Evolutionary conservation across 2,329 filamentous ascomycete species (phyloP), one percentile per base, ranked within the genome.

Genomic region (Knoxdaviesia proteae): DNA sequence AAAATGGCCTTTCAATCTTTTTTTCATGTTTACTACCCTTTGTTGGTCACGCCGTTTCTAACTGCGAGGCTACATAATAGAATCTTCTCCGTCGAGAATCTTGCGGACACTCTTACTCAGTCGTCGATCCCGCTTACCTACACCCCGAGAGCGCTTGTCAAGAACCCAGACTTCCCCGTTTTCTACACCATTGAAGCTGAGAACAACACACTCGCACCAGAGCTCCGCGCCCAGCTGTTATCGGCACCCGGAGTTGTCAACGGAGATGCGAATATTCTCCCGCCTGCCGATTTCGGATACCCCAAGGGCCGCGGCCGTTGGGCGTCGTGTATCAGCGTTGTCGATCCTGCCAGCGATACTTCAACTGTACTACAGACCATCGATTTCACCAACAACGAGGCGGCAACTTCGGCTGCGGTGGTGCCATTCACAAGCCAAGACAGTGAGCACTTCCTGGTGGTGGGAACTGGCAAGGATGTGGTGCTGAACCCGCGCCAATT

Each of bases 111-210:
- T 41, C 69, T 94, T 45, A 77, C 90, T 32, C 84, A 92, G 56
- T 83, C 90, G 54, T 81, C 80, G 1, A 83, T 94, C 47, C 74
- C 84, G 6, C 68, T 99, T 29, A 78, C 80, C 30, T 92, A 98
- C 56, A 98, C 90, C 0, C 90, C 92, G 2, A 80, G 84, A 46
- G 80, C 80, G 51, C 79, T 98, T 52, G 72, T 86, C 32, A 83
- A 84, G 49, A 84, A 96, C 54, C 88, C 88, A 0, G 83, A 90
- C 5, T 73, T 84, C 42, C 80, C 84, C 10, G 69, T 92, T 30
- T 98, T 94, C 58, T 98, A 96, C 55, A 86, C 88, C 6, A 84
- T 94, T 42, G 84, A 94, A 61, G 74, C 86, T 7, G 92, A 98
- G 49, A 92, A 90, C 56, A 92, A 94, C 54, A 84, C 87, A 0